These are phyloP conservation scores for Umbilicaria muhlenbergii DNA, from an alignment of 495 filamentous ascomycete genomes.

Conservation along the genomic window DNA sequence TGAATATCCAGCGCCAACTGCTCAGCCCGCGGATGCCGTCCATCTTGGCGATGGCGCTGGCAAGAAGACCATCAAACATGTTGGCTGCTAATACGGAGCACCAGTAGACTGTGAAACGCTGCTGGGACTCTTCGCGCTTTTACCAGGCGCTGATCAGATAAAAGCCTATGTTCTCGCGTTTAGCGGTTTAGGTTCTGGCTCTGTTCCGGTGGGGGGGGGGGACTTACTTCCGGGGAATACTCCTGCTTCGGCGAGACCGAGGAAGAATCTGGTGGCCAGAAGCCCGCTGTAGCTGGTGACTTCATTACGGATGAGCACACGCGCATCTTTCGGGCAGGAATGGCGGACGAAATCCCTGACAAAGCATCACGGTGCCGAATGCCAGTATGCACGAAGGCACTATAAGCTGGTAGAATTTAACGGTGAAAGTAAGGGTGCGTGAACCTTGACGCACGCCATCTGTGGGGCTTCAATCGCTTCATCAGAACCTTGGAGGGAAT, in stretches of 20 bases:
- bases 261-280: slow-evolving; percentile 52
- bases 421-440: slow-evolving; percentile 8
- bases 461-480: slow-evolving; percentile 59
- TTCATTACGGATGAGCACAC: not conserved
- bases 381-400: slow-evolving; percentile 15
- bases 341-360: slow-evolving; percentile 13
- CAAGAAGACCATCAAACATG: slow-evolving; percentile 22
- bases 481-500: slow-evolving; percentile 16
- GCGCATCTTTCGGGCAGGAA: not conserved
- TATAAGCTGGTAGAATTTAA: not conserved
- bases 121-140: slow-evolving; percentile 17
- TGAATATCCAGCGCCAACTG: slow-evolving; percentile 38
- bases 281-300: slow-evolving; percentile 42
- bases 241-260: slow-evolving; percentile 24
- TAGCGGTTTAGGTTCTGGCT: not conserved
- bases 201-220: not conserved
- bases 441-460: slow-evolving; percentile 41
- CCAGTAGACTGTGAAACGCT: slow-evolving; percentile 21
- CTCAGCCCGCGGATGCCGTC: slow-evolving; percentile 44
- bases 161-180: slow-evolving; percentile 6
- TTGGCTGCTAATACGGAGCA: slow-evolving; percentile 14
- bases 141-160: slow-evolving; percentile 22
- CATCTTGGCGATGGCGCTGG: slow-evolving; percentile 30
- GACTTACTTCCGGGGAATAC: slow-evolving; percentile 16
- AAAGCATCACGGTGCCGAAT: slow-evolving; percentile 21